Conservation (phyloP, 805 yeast species). For the Wickerhamomyces tratensis region DNA sequence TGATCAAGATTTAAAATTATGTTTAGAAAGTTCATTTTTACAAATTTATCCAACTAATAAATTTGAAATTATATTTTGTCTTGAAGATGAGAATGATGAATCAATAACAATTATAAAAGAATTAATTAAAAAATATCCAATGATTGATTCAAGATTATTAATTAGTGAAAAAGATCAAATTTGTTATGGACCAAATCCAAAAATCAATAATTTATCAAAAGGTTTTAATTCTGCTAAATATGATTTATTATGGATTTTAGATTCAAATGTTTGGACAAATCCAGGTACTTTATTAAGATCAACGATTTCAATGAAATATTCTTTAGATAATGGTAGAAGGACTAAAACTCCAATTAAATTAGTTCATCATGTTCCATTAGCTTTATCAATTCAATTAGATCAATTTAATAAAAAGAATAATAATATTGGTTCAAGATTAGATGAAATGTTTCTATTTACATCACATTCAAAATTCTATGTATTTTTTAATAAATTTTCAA, state of each 20-base stretch:
- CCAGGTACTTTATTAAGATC: constrained; percentile 59
- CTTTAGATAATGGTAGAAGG: constrained; percentile 40
- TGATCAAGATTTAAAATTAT: constrained; percentile 63
- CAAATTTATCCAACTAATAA: constrained; percentile 56
- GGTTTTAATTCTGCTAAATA: constrained; percentile 60
- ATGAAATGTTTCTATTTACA: constrained; percentile 77
- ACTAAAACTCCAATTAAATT: constrained; percentile 39
- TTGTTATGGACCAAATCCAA: constrained; percentile 79
- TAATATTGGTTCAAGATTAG: constrained; percentile 53
- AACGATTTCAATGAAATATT: constrained; percentile 37
- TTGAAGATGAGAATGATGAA: constrained; percentile 54
- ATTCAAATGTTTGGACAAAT: constrained; percentile 74
- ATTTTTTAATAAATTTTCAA: constrained; percentile 58
- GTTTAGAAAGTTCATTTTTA: constrained; percentile 56
- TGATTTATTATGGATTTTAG: constrained; percentile 79
- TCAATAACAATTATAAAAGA: constrained; percentile 46
- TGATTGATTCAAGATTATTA: constrained; percentile 48
- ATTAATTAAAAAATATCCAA: constrained; percentile 43
- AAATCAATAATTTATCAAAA: constrained; percentile 77
- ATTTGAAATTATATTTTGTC: constrained; percentile 69
- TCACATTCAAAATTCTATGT: constrained; percentile 82
- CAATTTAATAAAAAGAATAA: no score
- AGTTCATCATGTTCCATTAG: constrained; percentile 78
- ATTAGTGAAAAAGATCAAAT: constrained; percentile 34
- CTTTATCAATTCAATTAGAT: constrained; percentile 25